Conservation (phyloP, 148 eudicot genomes). For the Salicornia ramosissima region DNA sequence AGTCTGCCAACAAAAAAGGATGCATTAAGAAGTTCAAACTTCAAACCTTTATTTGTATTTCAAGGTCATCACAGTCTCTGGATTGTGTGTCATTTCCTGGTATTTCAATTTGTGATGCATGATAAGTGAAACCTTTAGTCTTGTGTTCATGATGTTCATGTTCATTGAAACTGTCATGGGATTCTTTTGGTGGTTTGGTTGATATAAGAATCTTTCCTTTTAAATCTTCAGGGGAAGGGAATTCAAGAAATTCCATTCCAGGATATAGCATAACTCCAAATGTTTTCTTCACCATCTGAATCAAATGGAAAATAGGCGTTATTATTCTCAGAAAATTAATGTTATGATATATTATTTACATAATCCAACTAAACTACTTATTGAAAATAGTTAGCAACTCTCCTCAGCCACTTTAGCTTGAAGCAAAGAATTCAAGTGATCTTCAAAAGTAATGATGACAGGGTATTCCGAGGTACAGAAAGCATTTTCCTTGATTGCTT, state of each 20-base stretch:
- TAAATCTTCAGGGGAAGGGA: constrained; percentile 50
- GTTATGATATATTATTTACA: too few relatives aligned
- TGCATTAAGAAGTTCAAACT: not conserved
- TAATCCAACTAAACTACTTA: too few relatives aligned
- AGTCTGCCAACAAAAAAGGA: too few relatives aligned
- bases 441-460: constrained; percentile 78
- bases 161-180: constrained; percentile 24
- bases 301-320: not conserved
- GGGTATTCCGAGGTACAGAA: constrained; percentile 73
- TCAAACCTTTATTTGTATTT: too few relatives aligned
- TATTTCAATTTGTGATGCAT: not conserved
- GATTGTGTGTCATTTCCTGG: too few relatives aligned
- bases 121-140: too few relatives aligned
- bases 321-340: not conserved
- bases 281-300: constrained; percentile 51
- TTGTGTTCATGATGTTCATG: constrained; percentile 14
- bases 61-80: too few relatives aligned
- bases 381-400: not conserved
- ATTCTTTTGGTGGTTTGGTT: constrained; percentile 57
- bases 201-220: constrained; percentile 50
- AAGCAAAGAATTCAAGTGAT: constrained; percentile 65
- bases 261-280: constrained; percentile 46
- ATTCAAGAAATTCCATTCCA: constrained; percentile 26
- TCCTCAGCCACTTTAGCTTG: constrained; percentile 70
- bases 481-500: constrained; percentile 72